Percentiles rank a stretch among this genome's conserved stretches.
Evolutionary conservation across 1,284 basidiomycete species (phyloP).

Genomic region (Takashimella koratensis): DNA sequence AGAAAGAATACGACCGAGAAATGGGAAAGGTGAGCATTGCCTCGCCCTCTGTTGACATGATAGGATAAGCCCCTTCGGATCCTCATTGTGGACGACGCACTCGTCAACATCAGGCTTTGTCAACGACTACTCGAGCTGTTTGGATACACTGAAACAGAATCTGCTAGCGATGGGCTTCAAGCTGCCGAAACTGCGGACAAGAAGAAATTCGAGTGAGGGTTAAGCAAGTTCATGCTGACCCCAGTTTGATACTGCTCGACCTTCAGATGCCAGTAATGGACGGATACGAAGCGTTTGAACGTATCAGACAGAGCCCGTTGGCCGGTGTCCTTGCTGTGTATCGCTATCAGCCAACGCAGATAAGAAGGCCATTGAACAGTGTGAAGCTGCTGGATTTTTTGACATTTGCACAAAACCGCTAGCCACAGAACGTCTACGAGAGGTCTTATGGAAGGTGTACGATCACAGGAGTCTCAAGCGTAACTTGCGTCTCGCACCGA

Average conservation of each 20-base stretch:
- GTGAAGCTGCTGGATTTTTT: neutral
- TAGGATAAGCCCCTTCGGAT: slow-evolving; percentile 31
- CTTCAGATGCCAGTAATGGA: slow-evolving; percentile 45
- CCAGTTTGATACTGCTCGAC: slow-evolving; percentile 37
- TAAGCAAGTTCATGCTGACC: neutral
- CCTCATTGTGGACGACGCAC: slow-evolving; percentile 45
- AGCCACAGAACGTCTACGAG: neutral
- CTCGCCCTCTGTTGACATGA: neutral
- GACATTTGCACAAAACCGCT: neutral
- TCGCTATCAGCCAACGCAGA: slow-evolving; percentile 47
- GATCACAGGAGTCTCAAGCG: too few species aligned
- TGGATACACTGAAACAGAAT: slow-evolving; percentile 35
- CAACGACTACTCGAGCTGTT: slow-evolving; percentile 38
- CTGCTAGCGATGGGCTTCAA: slow-evolving; percentile 35
- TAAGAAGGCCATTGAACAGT: slow-evolving; percentile 1
- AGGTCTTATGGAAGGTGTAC: neutral
- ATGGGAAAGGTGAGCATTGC: neutral
- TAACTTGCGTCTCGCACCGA: too few species aligned
- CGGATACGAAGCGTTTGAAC: slow-evolving; percentile 31
- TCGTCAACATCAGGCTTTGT: slow-evolving; percentile 42
- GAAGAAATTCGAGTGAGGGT: slow-evolving; percentile 24
- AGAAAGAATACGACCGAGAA: neutral
- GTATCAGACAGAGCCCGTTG: slow-evolving; percentile 27
- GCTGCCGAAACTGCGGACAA: slow-evolving; percentile 38
- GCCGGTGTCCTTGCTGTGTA: slow-evolving; percentile 35